These are phyloP conservation scores for Pseudogymnoascus verrucosus DNA, from an alignment of 2,329 filamentous ascomycete genomes.

Conservation along the genomic window DNA sequence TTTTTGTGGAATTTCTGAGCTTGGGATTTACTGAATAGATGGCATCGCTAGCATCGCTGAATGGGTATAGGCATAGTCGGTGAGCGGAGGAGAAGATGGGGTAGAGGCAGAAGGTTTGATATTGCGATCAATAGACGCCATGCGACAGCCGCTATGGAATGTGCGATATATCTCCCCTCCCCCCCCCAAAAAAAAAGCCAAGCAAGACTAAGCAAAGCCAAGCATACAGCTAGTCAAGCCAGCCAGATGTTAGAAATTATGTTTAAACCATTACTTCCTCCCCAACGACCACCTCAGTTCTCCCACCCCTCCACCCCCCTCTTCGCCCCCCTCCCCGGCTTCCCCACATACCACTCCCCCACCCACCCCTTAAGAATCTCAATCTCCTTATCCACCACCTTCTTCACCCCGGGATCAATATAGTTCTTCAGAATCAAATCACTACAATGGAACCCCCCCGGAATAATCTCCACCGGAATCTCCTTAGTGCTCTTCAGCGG, in stretches of 20 bases:
- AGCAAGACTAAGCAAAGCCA: background rate
- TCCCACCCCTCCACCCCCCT: background rate
- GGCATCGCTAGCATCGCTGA: background rate
- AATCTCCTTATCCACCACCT: conserved; percentile 42
- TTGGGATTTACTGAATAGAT: background rate
- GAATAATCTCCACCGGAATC: conserved; percentile 45
- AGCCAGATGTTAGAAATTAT: background rate
- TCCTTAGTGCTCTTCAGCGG: conserved; percentile 39
- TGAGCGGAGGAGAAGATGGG: background rate
- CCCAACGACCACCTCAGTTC: background rate
- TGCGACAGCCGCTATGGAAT: background rate
- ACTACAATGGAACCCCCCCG: conserved; percentile 46
- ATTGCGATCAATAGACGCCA: background rate
- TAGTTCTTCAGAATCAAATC: conserved; percentile 43
- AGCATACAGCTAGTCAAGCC: background rate
- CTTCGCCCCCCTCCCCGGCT: background rate
- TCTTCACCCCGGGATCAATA: conserved; percentile 39
- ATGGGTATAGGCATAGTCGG: background rate
- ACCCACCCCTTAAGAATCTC: conserved; percentile 47
- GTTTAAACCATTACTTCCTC: background rate
- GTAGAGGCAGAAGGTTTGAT: background rate
- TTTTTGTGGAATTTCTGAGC: background rate
- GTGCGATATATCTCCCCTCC: background rate
- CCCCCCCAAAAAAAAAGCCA: background rate
- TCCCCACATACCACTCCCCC: conserved; percentile 34